A percentile compares a stretch with the other conserved stretches of the same genome.
Conservation (phyloP, 2,329 filamentous ascomycete genomes). For the Xylaria sp. region DNA sequence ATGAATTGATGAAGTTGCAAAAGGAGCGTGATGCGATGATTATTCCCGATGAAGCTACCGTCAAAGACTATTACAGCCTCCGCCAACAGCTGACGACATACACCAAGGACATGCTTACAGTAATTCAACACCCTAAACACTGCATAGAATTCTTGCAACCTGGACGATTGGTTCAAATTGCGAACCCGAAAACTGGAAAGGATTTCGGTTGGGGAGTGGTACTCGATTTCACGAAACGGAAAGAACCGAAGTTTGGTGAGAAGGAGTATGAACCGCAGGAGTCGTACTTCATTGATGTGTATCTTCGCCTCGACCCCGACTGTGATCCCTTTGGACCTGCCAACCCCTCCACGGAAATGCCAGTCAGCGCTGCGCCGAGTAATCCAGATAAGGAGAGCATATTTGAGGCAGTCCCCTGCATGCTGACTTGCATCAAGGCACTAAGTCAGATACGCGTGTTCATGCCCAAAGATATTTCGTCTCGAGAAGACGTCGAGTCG, state of each 20-base stretch:
- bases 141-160: constrained; percentile 83
- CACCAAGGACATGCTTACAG: constrained; percentile 85
- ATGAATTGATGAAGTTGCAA: constrained; percentile 80
- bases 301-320: constrained; percentile 65
- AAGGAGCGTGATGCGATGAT: constrained; percentile 72
- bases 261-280: constrained; percentile 77
- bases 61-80: constrained; percentile 94
- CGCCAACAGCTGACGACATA: constrained; percentile 83
- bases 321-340: constrained; percentile 52
- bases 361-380: constrained; percentile 68
- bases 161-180: constrained; percentile 87
- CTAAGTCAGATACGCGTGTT: constrained; percentile 86
- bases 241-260: constrained; percentile 67
- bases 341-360: constrained; percentile 55
- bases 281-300: constrained; percentile 80
- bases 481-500: constrained; percentile 67
- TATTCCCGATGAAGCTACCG: constrained; percentile 84
- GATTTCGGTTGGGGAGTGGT: constrained; percentile 97
- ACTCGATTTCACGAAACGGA: constrained; percentile 72
- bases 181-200: constrained; percentile 67
- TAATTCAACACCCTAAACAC: constrained; percentile 91
- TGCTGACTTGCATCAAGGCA: constrained; percentile 83
- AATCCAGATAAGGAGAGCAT: constrained; percentile 67
- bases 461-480: constrained; percentile 77
- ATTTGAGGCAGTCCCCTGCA: constrained; percentile 83